Base-by-base conservation (phyloP, 352 stramenopile species). In the Globisporangium mamillatum region DNA sequence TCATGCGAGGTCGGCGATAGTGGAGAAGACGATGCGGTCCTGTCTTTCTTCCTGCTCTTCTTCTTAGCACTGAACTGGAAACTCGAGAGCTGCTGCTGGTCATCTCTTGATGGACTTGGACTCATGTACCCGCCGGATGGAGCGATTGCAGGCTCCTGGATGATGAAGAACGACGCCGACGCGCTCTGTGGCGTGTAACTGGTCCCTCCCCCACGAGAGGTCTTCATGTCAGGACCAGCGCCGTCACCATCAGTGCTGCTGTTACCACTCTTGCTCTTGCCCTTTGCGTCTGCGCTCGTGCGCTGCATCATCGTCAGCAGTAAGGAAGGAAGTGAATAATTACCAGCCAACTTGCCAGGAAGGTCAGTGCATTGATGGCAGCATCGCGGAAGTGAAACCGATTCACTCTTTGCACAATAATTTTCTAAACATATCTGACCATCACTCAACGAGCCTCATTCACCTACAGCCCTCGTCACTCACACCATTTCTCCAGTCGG, bases 121-220 rank as follows among this genome's bases (percentile, higher is more conserved):
- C 18, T 48, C 1, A 63, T 64, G 50, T 70, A 36, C n/a, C 66
- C 70, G 18, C 76, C 77, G 3, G 61, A 74, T n/a, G 77, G 73
- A 24, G 69, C 67, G n/a, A 79, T 75, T 24, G 68, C 72, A 2
- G 79, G 75, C 60, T 91, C 81, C 41, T 89, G 81, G 57, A 91
- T 82, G 56, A 91, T 89, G 59, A 90, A 91, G 58, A 91, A 90
- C 41, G 81, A 80, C 1, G 79, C 67, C 0, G 76, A 71, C 22
- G 72, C 24, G 4, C 60, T 69, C 7, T 54, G 32, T 50, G 67
- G 24, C 3, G 34, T 56, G 27, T 54, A 20, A 36, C 27, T 18
- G 12, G 8, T 4, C 36, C 48, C 7, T 22, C 29, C 54, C 6
- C 36, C 52, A 8, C 58, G 63, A 0, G 65, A 66, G 27, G 48